Conservation (phyloP, 176 grass and related monocot genomes). For the Sorghum bicolor region Sorghum_bicolor_NCBIv3 NC_012879.2:5962001-5962500, state of each 20-base stretch:
- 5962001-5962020: not conserved
- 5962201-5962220: not conserved
- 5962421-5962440: not conserved
- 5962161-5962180: not conserved
- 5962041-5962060: not conserved
- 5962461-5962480: not conserved
- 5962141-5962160: no score
- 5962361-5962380: not conserved
- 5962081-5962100: constrained; percentile 11
- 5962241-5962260: not conserved
- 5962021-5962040: constrained; percentile 4
- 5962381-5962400: not conserved
- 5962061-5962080: constrained; percentile 22
- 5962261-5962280: constrained; percentile 27
- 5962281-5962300: constrained; percentile 6
- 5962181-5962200: not conserved
- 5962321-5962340: constrained; percentile 16
- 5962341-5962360: not conserved
- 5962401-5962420: not conserved
- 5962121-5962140: not conserved
- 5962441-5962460: not conserved
- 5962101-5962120: constrained; percentile 2
- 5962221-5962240: not conserved
- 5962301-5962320: constrained; percentile 29
- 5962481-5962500: not conserved